These are phyloP conservation scores for Infundibulicybe gibba DNA, from an alignment of 768 basidiomycete genomes.

Conservation along the genomic window DNA sequence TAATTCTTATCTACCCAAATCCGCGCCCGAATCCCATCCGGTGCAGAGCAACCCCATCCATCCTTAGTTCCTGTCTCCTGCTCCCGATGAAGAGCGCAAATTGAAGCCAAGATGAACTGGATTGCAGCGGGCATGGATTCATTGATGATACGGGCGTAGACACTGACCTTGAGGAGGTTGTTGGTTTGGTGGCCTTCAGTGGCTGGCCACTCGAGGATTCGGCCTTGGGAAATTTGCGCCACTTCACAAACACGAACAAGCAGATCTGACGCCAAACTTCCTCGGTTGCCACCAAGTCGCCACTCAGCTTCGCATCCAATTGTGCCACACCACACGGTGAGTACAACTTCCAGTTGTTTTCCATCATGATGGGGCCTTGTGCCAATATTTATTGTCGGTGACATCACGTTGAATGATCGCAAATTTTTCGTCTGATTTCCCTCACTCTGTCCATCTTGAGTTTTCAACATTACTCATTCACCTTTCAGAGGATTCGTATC, in stretches of 20 bases:
- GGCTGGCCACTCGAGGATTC: conserved; percentile 17
- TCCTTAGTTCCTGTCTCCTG: conserved; percentile 25
- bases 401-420: conserved; percentile 47
- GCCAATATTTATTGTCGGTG: conserved; percentile 75
- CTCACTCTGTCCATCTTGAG: conserved; percentile 9
- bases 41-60: conserved; percentile 31
- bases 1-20: conserved; percentile 14
- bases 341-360: conserved; percentile 12
- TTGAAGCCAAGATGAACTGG: conserved; percentile 1
- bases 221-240: conserved; percentile 19
- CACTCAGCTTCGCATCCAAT: background rate
- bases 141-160: conserved; percentile 15
- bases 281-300: conserved; percentile 4
- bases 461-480: background rate
- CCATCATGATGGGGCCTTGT: conserved; percentile 47
- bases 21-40: conserved; percentile 56
- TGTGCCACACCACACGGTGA: conserved; percentile 15
- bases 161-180: conserved; percentile 67
- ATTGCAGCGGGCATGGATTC: background rate
- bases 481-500: background rate
- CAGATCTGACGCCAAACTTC: conserved; percentile 2
- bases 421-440: conserved; percentile 42
- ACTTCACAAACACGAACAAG: conserved; percentile 26
- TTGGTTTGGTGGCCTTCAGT: conserved; percentile 35
- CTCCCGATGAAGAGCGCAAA: conserved; percentile 8